A percentile compares a stretch with the other conserved stretches of the same genome.
Evolutionary conservation across 2,329 filamentous ascomycete species (phyloP).

Genomic region (Aspergillus sp.): DNA sequence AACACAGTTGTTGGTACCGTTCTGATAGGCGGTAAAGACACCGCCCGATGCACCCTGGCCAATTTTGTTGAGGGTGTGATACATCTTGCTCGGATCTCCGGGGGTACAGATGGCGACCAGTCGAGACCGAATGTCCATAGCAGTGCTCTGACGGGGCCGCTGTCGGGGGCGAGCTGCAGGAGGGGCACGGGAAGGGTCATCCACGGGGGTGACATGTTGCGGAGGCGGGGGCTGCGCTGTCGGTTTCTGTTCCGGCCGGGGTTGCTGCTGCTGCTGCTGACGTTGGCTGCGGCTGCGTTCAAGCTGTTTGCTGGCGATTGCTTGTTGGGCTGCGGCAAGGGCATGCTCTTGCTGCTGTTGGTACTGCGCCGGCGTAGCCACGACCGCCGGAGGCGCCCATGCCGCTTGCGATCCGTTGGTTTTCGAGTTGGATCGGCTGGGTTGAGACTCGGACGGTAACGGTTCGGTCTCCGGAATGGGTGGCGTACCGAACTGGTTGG

Average conservation of each 20-base stretch:
- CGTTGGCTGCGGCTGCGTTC: slow-evolving; percentile 74
- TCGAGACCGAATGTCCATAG: slow-evolving; percentile 76
- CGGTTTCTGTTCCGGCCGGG: slow-evolving; percentile 52
- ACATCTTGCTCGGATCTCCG: slow-evolving; percentile 84
- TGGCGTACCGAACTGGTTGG: slow-evolving; percentile 44
- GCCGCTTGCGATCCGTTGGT: slow-evolving; percentile 55
- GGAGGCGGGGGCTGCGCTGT: slow-evolving; percentile 25
- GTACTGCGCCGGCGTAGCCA: slow-evolving; percentile 45
- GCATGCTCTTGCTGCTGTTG: slow-evolving; percentile 80
- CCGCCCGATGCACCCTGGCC: slow-evolving; percentile 96
- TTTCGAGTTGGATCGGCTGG: slow-evolving; percentile 68
- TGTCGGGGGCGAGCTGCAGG: slow-evolving; percentile 70
- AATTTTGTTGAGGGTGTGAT: slow-evolving; percentile 87
- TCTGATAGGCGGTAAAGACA: slow-evolving; percentile 88
- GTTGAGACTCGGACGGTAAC: slow-evolving; percentile 66
- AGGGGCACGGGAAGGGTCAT: slow-evolving; percentile 45
- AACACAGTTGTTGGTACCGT: slow-evolving; percentile 79
- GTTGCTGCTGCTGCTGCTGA: slow-evolving; percentile 50
- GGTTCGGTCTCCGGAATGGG: slow-evolving; percentile 56
- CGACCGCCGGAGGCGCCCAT: slow-evolving; percentile 39
- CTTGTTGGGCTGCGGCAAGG: slow-evolving; percentile 75
- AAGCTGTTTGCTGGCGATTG: slow-evolving; percentile 67
- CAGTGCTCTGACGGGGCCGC: slow-evolving; percentile 74
- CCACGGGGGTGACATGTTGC: slow-evolving; percentile 37
- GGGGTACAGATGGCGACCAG: slow-evolving; percentile 88